Evolutionary conservation across 257 asterid genomes (phyloP), one percentile per base, ranked within the genome.

Genomic region (Penstemon newberryi): DNA sequence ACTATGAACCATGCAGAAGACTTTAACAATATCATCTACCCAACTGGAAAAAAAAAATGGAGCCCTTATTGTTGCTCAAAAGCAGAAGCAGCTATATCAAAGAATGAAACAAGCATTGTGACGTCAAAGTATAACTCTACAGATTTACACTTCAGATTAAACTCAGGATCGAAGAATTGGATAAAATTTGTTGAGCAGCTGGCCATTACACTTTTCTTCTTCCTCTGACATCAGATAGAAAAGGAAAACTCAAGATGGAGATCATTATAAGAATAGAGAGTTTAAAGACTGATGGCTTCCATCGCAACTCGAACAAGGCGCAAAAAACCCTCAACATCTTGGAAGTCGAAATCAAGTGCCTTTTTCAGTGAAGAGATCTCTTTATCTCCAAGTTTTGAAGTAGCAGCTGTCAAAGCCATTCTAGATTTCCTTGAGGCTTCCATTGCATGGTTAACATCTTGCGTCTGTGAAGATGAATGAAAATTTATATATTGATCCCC

Each of bases 321-420:
- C 76, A 94, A 80, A 60, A 94, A 87, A 71, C 85, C 83, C 60
- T 87, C 96, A 33, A 94, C 82, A 77, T 94, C 99, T 66, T 89
- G 93, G 82, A 91, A 94, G 80, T 85, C 84, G 80, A 82, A 94
- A 87, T 94, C 99, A 63, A 94, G 91, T 39, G 96, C 97, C 81
- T 73, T 83, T 78, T 81, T 89, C 44, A 94, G 85, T 43, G 89
- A 78, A 67, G 82, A 63, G 54, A 86, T 80, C 76, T 89, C 96
- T 72, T 70, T 74, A 59, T 89, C 95, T 57, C 83, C 85, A 12
- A 71, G 81, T 87, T 72, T 88, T 8, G 90, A 74, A 65, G 80
- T 70, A 71, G 94, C 96, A 66, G 95, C 90, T 33, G 90, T 70
- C 56, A 87, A 86, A 70, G 98, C 93, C 56, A 62, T 71, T 73